Evolutionary conservation across 495 filamentous ascomycete species (phyloP).

Genomic region (Parathielavia appendiculata): DNA sequence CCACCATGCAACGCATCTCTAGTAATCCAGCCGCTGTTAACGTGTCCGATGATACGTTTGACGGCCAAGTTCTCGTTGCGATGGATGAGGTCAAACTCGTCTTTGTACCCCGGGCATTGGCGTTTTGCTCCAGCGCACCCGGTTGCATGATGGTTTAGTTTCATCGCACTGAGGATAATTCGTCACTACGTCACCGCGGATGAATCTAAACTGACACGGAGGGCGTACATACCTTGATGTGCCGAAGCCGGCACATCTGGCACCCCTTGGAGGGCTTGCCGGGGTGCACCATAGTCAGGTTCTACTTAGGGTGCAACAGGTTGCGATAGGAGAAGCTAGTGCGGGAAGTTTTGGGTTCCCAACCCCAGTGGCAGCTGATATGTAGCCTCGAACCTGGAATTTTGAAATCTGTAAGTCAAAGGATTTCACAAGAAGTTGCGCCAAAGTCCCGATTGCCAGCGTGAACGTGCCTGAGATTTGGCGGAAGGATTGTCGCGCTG

Average conservation of each 20-base stretch:
- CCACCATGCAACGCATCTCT: no score
- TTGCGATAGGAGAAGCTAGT: no score
- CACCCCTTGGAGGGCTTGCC: slow-evolving; percentile 70
- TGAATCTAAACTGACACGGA: no score
- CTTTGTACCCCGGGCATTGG: slow-evolving; percentile 62
- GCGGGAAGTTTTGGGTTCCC: not conserved
- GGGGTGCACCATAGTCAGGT: slow-evolving; percentile 59
- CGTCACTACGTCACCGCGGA: slow-evolving; percentile 3
- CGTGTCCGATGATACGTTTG: no score
- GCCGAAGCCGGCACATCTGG: slow-evolving; percentile 63
- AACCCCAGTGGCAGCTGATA: no score
- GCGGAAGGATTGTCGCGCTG: slow-evolving; percentile 3
- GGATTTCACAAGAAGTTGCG: not conserved
- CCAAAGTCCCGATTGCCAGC: slow-evolving; percentile 7
- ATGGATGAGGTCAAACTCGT: slow-evolving; percentile 64
- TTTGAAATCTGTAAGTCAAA: no score
- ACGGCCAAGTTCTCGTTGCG: slow-evolving; percentile 59
- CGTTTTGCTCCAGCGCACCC: slow-evolving; percentile 62
- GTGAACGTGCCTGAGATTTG: slow-evolving; percentile 13
- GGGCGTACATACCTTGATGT: slow-evolving; percentile 58
- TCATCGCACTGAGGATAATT: slow-evolving; percentile 65
- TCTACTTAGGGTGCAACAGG: no score
- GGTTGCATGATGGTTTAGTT: slow-evolving; percentile 60
- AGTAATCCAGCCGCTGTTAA: no score
- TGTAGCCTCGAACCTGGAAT: no score